phyloP scores from a whole-genome alignment of 2,329 filamentous ascomycete species.

The Diplocarpon mali region DNA sequence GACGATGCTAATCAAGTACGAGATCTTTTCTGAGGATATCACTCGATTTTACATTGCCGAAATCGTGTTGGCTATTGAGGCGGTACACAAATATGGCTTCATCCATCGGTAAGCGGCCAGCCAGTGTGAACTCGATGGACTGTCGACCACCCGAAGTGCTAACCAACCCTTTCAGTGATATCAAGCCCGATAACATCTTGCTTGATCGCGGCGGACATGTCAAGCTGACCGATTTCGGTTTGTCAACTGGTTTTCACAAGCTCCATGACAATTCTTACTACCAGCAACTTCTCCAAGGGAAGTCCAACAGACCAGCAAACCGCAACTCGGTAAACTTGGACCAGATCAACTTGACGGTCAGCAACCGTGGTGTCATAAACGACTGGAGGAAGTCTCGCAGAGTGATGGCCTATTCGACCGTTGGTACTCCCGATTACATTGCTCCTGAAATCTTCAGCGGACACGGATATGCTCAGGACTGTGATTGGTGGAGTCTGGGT shows the following conservation, averaged over 20 bases:
- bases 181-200: slow-evolving; percentile 98
- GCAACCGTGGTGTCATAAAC: slow-evolving; percentile 95
- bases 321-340: slow-evolving; percentile 92
- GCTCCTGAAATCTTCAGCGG: slow-evolving; percentile 97
- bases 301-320: slow-evolving; percentile 61
- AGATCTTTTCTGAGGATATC: slow-evolving; percentile 98
- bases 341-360: slow-evolving; percentile 95
- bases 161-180: slow-evolving; percentile 53
- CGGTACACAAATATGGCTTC: slow-evolving; percentile 94
- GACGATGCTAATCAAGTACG: slow-evolving; percentile 99
- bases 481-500: slow-evolving; percentile 98
- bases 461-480: slow-evolving; percentile 90
- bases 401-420: slow-evolving; percentile 95
- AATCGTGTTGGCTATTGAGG: slow-evolving; percentile 95
- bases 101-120: slow-evolving; percentile 74
- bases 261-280: slow-evolving; percentile 98
- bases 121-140: background rate
- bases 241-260: slow-evolving; percentile 96
- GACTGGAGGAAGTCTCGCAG: slow-evolving; percentile 95
- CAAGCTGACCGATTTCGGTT: slow-evolving; percentile 94
- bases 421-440: slow-evolving; percentile 97
- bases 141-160: background rate
- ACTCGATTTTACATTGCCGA: slow-evolving; percentile 99
- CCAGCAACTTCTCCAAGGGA: slow-evolving; percentile 82
- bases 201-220: slow-evolving; percentile 93